Evolutionary conservation across 2,329 filamentous ascomycete species (phyloP).

Genomic region (Lachnum nothofagi): DNA sequence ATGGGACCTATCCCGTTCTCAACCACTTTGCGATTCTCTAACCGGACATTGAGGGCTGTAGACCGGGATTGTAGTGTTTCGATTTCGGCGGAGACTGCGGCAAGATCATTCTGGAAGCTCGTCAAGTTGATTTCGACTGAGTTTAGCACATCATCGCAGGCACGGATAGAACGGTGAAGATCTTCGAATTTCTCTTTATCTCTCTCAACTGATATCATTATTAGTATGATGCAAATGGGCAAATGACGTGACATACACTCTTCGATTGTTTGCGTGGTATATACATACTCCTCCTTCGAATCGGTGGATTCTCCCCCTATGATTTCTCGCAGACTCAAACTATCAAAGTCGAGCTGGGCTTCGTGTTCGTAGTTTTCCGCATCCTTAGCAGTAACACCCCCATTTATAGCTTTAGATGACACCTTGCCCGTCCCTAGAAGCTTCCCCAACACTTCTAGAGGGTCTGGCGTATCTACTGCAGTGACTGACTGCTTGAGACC

Average conservation of each 20-base stretch:
- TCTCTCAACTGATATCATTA: slow-evolving; percentile 55
- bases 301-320: slow-evolving; percentile 9
- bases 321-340: slow-evolving; percentile 64
- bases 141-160: slow-evolving; percentile 87
- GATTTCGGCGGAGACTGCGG: slow-evolving; percentile 88
- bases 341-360: slow-evolving; percentile 71
- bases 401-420: slow-evolving; percentile 6
- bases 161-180: slow-evolving; percentile 79
- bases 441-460: slow-evolving; percentile 61
- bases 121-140: slow-evolving; percentile 90
- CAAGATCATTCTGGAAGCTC: slow-evolving; percentile 89
- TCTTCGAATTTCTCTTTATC: slow-evolving; percentile 85
- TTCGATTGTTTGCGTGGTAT: slow-evolving; percentile 58
- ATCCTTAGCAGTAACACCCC: slow-evolving; percentile 9
- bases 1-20: slow-evolving; percentile 83
- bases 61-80: slow-evolving; percentile 88
- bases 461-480: slow-evolving; percentile 56
- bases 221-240: slow-evolving; percentile 11
- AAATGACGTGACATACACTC: slow-evolving; percentile 58
- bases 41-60: slow-evolving; percentile 70
- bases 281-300: slow-evolving; percentile 27
- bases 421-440: slow-evolving; percentile 23
- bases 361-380: slow-evolving; percentile 51
- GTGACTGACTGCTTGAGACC: slow-evolving; percentile 56
- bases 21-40: slow-evolving; percentile 84